A percentile compares a stretch with the other conserved stretches of the same genome.
Evolutionary conservation across 1,139 yeast species (phyloP).

Genomic region (Diutina sp.): DNA sequence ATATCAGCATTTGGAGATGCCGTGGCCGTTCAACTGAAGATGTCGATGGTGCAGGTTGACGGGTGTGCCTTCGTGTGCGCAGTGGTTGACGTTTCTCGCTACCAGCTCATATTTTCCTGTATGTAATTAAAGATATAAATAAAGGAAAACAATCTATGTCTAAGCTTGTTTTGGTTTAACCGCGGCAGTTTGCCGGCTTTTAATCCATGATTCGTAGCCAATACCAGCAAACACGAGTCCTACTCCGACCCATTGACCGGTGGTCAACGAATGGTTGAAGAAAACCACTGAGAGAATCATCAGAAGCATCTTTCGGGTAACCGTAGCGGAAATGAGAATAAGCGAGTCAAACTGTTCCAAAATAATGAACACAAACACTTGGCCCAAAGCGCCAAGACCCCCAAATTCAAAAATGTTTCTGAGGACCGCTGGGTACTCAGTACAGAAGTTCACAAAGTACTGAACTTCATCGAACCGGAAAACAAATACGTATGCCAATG

Average conservation of each 20-base stretch:
- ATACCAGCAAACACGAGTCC: constrained; percentile 73
- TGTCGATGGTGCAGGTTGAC: background rate
- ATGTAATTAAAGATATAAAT: background rate
- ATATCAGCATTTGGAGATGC: background rate
- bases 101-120: background rate
- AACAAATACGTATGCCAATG: constrained; percentile 26
- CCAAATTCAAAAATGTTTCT: constrained; percentile 57
- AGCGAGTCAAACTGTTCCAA: constrained; percentile 77
- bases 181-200: constrained; percentile 1
- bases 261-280: constrained; percentile 61
- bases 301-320: constrained; percentile 90
- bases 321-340: constrained; percentile 82
- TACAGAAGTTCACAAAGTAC: constrained; percentile 35
- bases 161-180: background rate
- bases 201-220: constrained; percentile 44
- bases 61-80: background rate
- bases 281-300: constrained; percentile 81
- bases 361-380: constrained; percentile 77
- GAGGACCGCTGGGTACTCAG: constrained; percentile 26
- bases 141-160: background rate
- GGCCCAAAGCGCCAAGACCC: constrained; percentile 81
- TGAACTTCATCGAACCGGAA: constrained; percentile 35
- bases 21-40: background rate
- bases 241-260: constrained; percentile 70
- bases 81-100: background rate